These are phyloP conservation scores for Ophiosphaerella narmari DNA, from an alignment of 2,329 filamentous ascomycete species.

Conservation along the genomic window DNA sequence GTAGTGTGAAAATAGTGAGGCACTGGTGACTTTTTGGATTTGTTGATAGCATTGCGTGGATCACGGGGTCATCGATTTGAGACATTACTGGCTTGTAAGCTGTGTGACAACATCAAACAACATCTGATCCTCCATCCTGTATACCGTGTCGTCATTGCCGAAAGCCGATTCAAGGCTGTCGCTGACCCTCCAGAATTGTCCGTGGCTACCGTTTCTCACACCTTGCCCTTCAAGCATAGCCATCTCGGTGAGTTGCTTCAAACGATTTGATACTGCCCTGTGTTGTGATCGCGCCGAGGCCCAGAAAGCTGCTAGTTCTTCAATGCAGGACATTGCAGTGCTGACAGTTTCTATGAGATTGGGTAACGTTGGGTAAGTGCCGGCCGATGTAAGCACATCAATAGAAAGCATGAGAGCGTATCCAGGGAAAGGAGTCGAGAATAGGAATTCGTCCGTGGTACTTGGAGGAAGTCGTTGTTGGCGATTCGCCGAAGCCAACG, in stretches of 20 bases:
- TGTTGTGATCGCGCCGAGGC: slow-evolving; percentile 59
- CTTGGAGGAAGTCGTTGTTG: slow-evolving; percentile 33
- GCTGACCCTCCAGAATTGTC: slow-evolving; percentile 45
- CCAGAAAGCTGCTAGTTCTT: slow-evolving; percentile 64
- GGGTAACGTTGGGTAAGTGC: slow-evolving; percentile 48
- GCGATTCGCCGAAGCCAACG: slow-evolving; percentile 30
- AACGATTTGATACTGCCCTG: slow-evolving; percentile 54
- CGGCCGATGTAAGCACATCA: slow-evolving; percentile 68
- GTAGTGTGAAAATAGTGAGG: too few relatives aligned
- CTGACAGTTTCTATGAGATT: slow-evolving; percentile 61
- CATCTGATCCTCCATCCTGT: slow-evolving; percentile 39
- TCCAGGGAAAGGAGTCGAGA: slow-evolving; percentile 63
- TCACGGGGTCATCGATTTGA: not conserved
- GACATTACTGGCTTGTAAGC: slow-evolving; percentile 21
- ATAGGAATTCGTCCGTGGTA: slow-evolving; percentile 40
- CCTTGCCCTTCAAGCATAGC: slow-evolving; percentile 42
- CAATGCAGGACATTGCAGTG: slow-evolving; percentile 59
- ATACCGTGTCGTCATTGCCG: slow-evolving; percentile 52
- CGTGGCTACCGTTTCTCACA: slow-evolving; percentile 28
- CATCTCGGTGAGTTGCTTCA: slow-evolving; percentile 52
- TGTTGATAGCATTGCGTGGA: not conserved
- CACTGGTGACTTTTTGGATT: too few relatives aligned
- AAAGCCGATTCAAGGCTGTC: slow-evolving; percentile 49
- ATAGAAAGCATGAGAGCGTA: slow-evolving; percentile 66
- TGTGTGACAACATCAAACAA: slow-evolving; percentile 35